phyloP scores from a whole-genome alignment of 768 basidiomycete genomes.

The Suillus plorans region DNA sequence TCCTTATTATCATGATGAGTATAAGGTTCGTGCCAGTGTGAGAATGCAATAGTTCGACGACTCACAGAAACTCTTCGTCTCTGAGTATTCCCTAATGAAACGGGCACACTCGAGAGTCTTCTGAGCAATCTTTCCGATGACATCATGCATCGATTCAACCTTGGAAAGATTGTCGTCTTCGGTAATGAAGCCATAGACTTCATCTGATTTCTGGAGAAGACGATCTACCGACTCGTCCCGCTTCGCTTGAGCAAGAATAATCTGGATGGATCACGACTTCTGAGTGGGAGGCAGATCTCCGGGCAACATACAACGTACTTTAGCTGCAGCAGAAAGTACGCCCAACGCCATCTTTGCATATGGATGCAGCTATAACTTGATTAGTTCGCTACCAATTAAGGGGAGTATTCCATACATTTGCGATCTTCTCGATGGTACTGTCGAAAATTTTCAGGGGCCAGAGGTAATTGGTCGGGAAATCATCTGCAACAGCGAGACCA shows the following conservation, averaged over 20 bases:
- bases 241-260: slow-evolving; percentile 4
- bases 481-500: neutral
- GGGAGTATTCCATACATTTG: neutral
- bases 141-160: neutral
- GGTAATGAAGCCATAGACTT: neutral
- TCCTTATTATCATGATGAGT: neutral
- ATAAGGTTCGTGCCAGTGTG: neutral
- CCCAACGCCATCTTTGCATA: slow-evolving; percentile 9
- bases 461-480: slow-evolving; percentile 4
- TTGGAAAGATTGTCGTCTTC: neutral
- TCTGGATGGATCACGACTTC: neutral
- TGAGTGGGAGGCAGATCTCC: too few relatives aligned
- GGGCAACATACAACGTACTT: neutral
- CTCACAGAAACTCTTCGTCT: slow-evolving; percentile 21
- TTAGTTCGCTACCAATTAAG: neutral
- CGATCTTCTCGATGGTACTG: neutral
- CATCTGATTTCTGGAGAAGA: neutral
- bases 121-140: slow-evolving; percentile 9
- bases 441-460: slow-evolving; percentile 3
- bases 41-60: neutral
- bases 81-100: slow-evolving; percentile 28
- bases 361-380: slow-evolving; percentile 4
- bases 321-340: neutral
- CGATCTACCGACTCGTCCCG: neutral
- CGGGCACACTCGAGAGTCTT: slow-evolving; percentile 28